These are phyloP conservation scores for Hypoxylon trugodes DNA, from an alignment of 495 filamentous ascomycete species.

Conservation along the genomic window DNA sequence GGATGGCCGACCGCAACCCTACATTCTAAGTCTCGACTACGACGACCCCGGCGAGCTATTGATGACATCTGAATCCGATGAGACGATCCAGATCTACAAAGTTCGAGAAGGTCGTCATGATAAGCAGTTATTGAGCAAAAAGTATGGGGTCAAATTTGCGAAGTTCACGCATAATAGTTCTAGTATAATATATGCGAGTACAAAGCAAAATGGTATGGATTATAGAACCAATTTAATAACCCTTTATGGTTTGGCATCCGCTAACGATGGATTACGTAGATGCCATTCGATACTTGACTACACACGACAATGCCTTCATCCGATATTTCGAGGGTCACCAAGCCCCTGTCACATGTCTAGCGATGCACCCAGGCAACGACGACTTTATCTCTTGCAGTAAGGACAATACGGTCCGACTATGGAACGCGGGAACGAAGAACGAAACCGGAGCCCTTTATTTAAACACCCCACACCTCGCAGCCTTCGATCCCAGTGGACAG, in stretches of 20 bases:
- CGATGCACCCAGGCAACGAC: constrained; percentile 78
- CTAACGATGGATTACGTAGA: constrained; percentile 56
- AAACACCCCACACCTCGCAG: constrained; percentile 77
- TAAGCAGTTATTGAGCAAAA: constrained; percentile 86
- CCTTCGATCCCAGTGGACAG: constrained; percentile 87
- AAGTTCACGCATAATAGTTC: constrained; percentile 90
- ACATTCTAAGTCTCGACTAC: constrained; percentile 83
- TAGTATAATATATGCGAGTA: constrained; percentile 92
- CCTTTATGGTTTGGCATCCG: not conserved
- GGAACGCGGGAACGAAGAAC: constrained; percentile 79
- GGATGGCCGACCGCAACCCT: constrained; percentile 49
- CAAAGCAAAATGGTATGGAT: constrained; percentile 80
- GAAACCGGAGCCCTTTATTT: constrained; percentile 79
- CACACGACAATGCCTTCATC: constrained; percentile 93
- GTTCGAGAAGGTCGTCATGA: constrained; percentile 86
- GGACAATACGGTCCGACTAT: constrained; percentile 88
- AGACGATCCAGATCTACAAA: constrained; percentile 94
- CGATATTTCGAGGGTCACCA: constrained; percentile 94
- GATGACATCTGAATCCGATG: constrained; percentile 87
- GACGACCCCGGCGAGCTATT: constrained; percentile 92
- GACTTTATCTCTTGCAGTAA: constrained; percentile 89
- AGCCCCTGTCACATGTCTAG: constrained; percentile 79
- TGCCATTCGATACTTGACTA: constrained; percentile 87
- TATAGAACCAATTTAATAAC: not conserved
- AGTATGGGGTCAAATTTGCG: constrained; percentile 93